Conservation (phyloP, 2,329 filamentous ascomycete genomes). For the Amylocarpus encephaloides region DNA sequence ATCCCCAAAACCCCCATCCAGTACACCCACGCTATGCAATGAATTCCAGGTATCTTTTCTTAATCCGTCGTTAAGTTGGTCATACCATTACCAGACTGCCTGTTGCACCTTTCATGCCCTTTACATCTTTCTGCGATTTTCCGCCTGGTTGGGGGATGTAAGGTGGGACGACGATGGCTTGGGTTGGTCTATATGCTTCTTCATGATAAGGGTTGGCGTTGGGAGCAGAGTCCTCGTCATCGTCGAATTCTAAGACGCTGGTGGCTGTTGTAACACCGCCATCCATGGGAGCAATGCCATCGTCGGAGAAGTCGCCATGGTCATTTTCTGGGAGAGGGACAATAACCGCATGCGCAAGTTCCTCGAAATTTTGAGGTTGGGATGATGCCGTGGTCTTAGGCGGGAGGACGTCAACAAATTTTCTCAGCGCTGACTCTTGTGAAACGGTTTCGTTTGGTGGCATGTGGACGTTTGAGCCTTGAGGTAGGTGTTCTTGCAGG, state of each 20-base stretch:
- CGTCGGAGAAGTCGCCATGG: conserved; percentile 18
- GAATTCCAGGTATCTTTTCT: background rate
- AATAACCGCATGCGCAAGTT: conserved; percentile 12
- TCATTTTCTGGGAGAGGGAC: conserved; percentile 19
- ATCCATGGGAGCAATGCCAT: conserved; percentile 11
- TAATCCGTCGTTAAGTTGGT: background rate
- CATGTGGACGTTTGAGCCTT: background rate
- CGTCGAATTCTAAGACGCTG: conserved; percentile 23
- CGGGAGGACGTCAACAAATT: background rate
- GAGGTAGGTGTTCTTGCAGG: background rate
- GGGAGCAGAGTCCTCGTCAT: conserved; percentile 12
- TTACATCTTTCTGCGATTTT: conserved; percentile 12
- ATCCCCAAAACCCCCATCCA: no score
- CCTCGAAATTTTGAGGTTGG: background rate
- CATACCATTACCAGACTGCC: conserved; percentile 10
- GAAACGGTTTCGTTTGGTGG: background rate
- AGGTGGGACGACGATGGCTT: conserved; percentile 25
- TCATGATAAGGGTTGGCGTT: conserved; percentile 1
- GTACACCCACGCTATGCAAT: background rate
- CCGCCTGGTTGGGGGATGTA: conserved; percentile 20
- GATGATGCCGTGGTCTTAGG: background rate
- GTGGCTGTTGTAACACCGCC: conserved; percentile 16
- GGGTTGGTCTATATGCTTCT: conserved; percentile 22
- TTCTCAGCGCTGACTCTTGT: background rate
- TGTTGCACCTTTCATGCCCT: conserved; percentile 3